Conservation (phyloP, 2,329 filamentous ascomycete species). For the Exophiala xenobiotica region DNA sequence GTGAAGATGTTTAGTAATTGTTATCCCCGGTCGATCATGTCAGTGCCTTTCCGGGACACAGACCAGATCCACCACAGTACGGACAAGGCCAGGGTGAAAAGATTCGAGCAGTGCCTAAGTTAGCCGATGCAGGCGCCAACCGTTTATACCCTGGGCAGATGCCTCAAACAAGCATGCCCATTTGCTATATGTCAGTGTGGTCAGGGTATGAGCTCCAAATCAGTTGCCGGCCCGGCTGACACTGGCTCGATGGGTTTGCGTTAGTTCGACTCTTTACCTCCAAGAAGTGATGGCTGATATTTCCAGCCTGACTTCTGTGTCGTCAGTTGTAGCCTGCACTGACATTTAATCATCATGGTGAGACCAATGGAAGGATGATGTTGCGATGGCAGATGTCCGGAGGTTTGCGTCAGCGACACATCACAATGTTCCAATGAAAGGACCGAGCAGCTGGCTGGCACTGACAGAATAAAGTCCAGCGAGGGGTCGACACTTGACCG, state of each 20-base stretch:
- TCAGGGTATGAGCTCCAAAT: too few species aligned
- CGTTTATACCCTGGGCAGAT: too few species aligned
- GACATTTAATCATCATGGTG: background rate
- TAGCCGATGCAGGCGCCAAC: too few species aligned
- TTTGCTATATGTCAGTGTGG: too few species aligned
- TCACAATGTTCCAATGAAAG: too few species aligned
- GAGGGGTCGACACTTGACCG: slow-evolving; percentile 11
- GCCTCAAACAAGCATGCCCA: too few species aligned
- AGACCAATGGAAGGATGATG: background rate
- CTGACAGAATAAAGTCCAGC: background rate
- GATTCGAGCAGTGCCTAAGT: too few species aligned
- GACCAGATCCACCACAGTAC: too few species aligned
- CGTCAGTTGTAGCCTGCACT: slow-evolving; percentile 12
- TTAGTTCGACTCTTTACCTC: slow-evolving; percentile 14
- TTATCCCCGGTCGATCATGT: too few species aligned
- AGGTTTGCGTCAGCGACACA: slow-evolving; percentile 12
- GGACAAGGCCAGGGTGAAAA: too few species aligned
- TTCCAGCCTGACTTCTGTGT: slow-evolving; percentile 10
- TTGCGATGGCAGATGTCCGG: background rate
- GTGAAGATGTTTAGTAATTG: too few species aligned
- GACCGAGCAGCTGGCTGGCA: background rate
- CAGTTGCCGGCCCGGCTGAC: background rate
- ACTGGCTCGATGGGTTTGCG: background rate
- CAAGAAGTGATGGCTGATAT: background rate
- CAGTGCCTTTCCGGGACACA: too few species aligned